phyloP scores from a whole-genome alignment of 2,329 filamentous ascomycete genomes.

The Colletotrichum paranaense region DNA sequence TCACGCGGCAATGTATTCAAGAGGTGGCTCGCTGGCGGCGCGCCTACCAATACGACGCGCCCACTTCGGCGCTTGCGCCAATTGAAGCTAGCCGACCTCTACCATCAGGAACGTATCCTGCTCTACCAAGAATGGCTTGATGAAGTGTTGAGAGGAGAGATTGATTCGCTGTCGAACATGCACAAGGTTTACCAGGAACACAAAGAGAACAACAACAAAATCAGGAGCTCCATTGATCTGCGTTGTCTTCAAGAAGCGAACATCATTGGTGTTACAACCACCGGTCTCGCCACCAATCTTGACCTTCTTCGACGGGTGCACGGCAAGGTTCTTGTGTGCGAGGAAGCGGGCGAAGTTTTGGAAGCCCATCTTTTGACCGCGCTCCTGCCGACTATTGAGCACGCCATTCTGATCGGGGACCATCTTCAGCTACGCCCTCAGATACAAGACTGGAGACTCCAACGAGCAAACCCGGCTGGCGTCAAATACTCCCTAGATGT shows the following conservation, averaged over 20 bases:
- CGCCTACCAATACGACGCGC: background rate
- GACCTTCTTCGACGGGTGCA: slow-evolving; percentile 59
- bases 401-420: slow-evolving; percentile 73
- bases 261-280: slow-evolving; percentile 71
- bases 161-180: background rate
- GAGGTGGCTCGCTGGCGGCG: slow-evolving; percentile 14
- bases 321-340: slow-evolving; percentile 70
- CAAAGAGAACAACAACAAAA: slow-evolving; percentile 33
- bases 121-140: slow-evolving; percentile 36
- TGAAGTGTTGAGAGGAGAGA: background rate
- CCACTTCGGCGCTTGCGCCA: background rate
- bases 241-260: slow-evolving; percentile 51
- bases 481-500: slow-evolving; percentile 65
- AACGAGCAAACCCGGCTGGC: slow-evolving; percentile 60
- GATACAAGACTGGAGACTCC: slow-evolving; percentile 65
- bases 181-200: slow-evolving; percentile 2
- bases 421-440: slow-evolving; percentile 71
- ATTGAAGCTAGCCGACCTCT: background rate
- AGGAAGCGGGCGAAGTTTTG: slow-evolving; percentile 77
- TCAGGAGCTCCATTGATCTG: slow-evolving; percentile 46
- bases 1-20: background rate
- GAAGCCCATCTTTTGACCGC: slow-evolving; percentile 72
- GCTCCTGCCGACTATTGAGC: slow-evolving; percentile 68
- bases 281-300: slow-evolving; percentile 65
- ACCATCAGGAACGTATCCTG: background rate